These are phyloP conservation scores for Stenogyne calaminthoides DNA, from an alignment of 305 asterid species.

Conservation along the genomic window DNA sequence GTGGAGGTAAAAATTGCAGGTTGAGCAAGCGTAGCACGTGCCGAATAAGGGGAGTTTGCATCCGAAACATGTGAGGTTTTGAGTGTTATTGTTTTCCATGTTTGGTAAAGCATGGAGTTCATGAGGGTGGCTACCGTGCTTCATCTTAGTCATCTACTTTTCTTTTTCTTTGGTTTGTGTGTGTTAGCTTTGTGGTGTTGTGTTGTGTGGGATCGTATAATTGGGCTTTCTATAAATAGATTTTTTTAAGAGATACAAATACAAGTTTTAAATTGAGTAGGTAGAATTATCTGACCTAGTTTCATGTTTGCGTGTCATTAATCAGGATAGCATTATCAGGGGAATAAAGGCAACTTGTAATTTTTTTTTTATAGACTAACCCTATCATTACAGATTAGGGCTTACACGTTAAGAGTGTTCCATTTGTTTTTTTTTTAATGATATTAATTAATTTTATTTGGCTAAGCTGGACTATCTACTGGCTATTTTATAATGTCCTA, in stretches of 20 bases:
- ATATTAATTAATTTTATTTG: background rate
- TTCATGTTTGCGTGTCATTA: too few relatives aligned
- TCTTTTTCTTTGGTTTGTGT: background rate
- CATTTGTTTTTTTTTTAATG: background rate
- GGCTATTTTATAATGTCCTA: too few relatives aligned
- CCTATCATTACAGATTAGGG: background rate
- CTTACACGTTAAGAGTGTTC: background rate
- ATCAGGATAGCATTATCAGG: too few relatives aligned
- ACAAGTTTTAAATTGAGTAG: background rate
- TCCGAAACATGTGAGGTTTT: background rate
- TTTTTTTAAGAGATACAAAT: background rate
- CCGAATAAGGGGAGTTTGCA: conserved; percentile 7
- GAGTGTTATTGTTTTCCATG: background rate
- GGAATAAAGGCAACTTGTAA: background rate
- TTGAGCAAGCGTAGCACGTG: conserved; percentile 9
- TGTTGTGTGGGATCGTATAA: background rate
- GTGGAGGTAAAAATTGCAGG: conserved; percentile 10
- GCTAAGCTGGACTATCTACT: too few relatives aligned
- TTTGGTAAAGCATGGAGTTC: background rate
- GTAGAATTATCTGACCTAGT: background rate
- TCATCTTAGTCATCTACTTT: background rate
- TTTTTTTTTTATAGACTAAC: background rate
- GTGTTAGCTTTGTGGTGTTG: too few relatives aligned
- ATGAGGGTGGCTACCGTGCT: conserved; percentile 16
- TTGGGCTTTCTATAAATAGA: background rate